Percentiles rank a stretch among this genome's conserved stretches.
These are phyloP conservation scores for Onygenales sp. DNA, from an alignment of 2,329 filamentous ascomycete genomes.

Conservation along the genomic window DNA sequence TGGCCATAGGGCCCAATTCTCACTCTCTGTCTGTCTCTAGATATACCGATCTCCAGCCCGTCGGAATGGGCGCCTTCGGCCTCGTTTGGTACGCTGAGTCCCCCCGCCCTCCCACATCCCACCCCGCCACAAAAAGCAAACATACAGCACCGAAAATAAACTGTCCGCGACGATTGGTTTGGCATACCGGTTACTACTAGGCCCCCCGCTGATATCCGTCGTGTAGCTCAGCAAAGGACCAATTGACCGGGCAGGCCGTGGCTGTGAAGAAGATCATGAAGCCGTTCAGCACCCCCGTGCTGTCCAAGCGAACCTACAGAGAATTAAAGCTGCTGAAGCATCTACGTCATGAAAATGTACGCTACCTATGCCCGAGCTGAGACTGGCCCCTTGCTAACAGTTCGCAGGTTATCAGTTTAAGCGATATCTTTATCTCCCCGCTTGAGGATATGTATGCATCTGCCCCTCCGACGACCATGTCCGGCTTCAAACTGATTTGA, in stretches of 20 bases:
- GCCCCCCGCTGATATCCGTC: constrained; percentile 3
- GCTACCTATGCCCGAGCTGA: constrained; percentile 16
- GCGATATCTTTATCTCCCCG: constrained; percentile 98
- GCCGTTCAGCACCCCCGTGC: constrained; percentile 96
- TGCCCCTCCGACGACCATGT: background rate
- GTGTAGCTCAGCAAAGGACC: constrained; percentile 84
- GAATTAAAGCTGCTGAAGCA: constrained; percentile 97
- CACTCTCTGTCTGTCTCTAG: constrained; percentile 39
- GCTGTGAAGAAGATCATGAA: constrained; percentile 99
- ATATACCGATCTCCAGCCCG: constrained; percentile 95
- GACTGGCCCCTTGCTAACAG: background rate
- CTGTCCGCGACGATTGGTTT: background rate
- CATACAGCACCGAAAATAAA: no score
- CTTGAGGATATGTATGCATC: constrained; percentile 84
- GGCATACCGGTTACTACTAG: background rate
- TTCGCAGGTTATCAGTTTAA: constrained; percentile 82
- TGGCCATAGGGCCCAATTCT: constrained; percentile 8
- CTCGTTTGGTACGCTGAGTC: constrained; percentile 71
- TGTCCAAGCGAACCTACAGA: constrained; percentile 95
- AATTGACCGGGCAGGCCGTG: constrained; percentile 92
- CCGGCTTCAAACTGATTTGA: constrained; percentile 6
- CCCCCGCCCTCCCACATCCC: background rate
- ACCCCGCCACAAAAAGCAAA: no score
- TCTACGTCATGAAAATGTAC: constrained; percentile 88
- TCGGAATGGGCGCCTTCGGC: constrained; percentile 98